Conservation (phyloP, 1,284 basidiomycete genomes). For the Austroboletus olivaceoglutinosus region DNA sequence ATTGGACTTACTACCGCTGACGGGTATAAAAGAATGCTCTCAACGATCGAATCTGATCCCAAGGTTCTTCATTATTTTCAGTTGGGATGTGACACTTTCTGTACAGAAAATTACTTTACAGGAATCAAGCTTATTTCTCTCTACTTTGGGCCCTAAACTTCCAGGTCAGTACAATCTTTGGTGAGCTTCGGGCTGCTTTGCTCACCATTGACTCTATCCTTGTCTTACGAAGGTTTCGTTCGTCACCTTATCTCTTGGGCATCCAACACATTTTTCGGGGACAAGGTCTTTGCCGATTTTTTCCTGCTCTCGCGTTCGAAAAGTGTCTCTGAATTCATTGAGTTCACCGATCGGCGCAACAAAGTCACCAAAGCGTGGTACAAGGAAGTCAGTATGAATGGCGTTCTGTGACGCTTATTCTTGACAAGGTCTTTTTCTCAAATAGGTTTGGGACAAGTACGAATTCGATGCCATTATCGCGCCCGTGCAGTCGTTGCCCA, state of each 20-base stretch:
- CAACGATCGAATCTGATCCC: constrained; percentile 68
- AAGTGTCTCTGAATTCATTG: constrained; percentile 55
- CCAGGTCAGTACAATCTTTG: constrained; percentile 51
- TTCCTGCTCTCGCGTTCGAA: constrained; percentile 49
- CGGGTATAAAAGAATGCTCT: constrained; percentile 70
- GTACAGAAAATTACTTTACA: constrained; percentile 20
- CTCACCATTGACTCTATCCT: no score
- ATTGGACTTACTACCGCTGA: constrained; percentile 71
- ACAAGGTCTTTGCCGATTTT: constrained; percentile 51
- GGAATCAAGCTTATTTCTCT: constrained; percentile 57
- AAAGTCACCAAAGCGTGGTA: constrained; percentile 54
- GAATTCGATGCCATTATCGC: constrained; percentile 75
- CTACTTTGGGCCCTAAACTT: constrained; percentile 59
- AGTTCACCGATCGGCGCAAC: constrained; percentile 50
- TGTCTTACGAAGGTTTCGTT: constrained; percentile 43
- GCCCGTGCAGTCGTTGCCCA: constrained; percentile 71
- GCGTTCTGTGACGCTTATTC: neutral
- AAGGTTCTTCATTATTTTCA: constrained; percentile 39
- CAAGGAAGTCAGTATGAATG: constrained; percentile 44
- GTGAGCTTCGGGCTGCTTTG: no score
- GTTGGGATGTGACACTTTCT: neutral
- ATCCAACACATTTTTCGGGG: constrained; percentile 49
- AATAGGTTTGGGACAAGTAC: constrained; percentile 65
- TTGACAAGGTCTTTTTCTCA: neutral
- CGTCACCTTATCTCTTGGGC: constrained; percentile 50